Evolutionary conservation across 768 basidiomycete species (phyloP).

Genomic region (Coprinopsis sp.): DNA sequence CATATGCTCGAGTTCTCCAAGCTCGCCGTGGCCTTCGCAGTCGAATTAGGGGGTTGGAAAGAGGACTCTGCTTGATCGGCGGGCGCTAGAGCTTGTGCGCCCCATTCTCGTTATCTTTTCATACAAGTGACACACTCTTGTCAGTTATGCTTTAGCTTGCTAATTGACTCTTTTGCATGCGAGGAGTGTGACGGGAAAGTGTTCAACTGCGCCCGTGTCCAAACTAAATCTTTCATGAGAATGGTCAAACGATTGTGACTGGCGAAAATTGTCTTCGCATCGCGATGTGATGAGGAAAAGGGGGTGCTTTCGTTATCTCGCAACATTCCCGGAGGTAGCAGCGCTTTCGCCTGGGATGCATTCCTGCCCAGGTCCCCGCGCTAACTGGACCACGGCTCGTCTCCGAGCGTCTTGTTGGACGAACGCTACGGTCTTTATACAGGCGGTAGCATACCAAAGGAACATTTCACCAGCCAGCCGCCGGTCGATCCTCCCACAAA

Average conservation of each 20-base stretch:
- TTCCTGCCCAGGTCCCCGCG: too few species aligned
- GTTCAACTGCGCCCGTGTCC: background rate
- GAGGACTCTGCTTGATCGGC: slow-evolving; percentile 22
- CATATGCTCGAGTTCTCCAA: slow-evolving; percentile 92
- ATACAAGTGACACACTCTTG: background rate
- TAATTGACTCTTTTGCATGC: too few species aligned
- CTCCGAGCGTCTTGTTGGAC: too few species aligned
- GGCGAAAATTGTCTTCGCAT: background rate
- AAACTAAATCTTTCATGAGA: slow-evolving; percentile 10
- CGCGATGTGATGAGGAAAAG: slow-evolving; percentile 8
- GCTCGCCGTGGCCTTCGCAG: slow-evolving; percentile 71
- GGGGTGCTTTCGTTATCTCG: slow-evolving; percentile 3
- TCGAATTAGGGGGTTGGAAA: slow-evolving; percentile 62
- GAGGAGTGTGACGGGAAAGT: too few species aligned
- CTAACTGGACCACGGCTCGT: too few species aligned
- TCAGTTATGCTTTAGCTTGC: too few species aligned
- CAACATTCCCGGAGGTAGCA: slow-evolving; percentile 7
- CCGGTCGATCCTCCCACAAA: slow-evolving; percentile 1
- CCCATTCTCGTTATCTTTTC: slow-evolving; percentile 6
- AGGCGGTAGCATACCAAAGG: too few species aligned
- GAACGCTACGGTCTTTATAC: too few species aligned
- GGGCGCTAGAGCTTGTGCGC: background rate
- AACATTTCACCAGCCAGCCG: too few species aligned
- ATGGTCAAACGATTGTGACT: slow-evolving; percentile 7
- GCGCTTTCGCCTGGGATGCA: slow-evolving; percentile 4